Conservation (phyloP, 1,284 basidiomycete species). For the Exobasidium cylindrosporum region DNA sequence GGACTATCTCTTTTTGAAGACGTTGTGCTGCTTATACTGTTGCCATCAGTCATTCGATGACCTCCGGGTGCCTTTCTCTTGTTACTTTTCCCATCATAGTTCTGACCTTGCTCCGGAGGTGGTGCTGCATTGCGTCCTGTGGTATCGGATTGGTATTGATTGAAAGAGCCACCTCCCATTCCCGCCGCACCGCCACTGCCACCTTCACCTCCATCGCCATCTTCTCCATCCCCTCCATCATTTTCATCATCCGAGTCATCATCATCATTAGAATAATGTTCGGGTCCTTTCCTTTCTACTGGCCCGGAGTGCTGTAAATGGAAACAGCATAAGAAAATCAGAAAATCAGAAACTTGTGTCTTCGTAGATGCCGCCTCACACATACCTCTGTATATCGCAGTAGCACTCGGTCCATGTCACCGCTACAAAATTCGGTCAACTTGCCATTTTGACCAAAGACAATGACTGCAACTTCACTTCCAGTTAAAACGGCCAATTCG, state of each 20-base stretch:
- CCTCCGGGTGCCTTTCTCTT: constrained; percentile 7
- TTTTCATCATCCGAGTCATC: constrained; percentile 18
- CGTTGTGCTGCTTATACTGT: neutral
- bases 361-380: neutral
- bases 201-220: constrained; percentile 6
- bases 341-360: neutral
- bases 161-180: neutral
- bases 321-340: neutral
- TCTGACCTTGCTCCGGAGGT: neutral
- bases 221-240: constrained; percentile 13
- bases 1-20: constrained; percentile 1
- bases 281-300: constrained; percentile 17
- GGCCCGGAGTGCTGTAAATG: constrained; percentile 19
- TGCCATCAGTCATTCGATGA: neutral
- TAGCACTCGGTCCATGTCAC: constrained; percentile 19
- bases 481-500: constrained; percentile 96
- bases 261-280: constrained; percentile 13
- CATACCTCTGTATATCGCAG: constrained; percentile 22
- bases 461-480: constrained; percentile 72
- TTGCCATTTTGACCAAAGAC: constrained; percentile 23
- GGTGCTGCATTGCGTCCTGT: neutral
- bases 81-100: neutral
- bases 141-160: neutral
- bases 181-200: neutral
- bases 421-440: constrained; percentile 21